These are phyloP conservation scores for Pyrus pyrifolia DNA, from an alignment of 306 rosid species.

Conservation along the genomic window DNA sequence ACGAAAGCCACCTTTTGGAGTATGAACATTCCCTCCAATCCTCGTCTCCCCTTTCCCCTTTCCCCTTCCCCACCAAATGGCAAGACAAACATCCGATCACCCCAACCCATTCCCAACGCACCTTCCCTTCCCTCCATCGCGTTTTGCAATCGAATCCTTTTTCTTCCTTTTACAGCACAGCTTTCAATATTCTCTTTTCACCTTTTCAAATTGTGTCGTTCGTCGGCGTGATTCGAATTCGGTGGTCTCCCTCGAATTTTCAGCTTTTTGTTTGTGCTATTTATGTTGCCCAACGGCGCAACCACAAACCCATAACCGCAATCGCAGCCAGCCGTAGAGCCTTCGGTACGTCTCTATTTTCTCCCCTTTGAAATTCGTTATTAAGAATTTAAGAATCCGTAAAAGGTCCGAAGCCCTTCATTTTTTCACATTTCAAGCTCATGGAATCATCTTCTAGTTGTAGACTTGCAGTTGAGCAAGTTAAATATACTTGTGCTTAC, in stretches of 20 bases:
- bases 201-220: not conserved
- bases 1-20: not conserved
- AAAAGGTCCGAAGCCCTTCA: not conserved
- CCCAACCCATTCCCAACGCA: not conserved
- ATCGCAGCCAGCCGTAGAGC: slow-evolving; percentile 2
- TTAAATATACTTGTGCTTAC: not conserved
- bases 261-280: not conserved
- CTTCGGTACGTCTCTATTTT: slow-evolving; percentile 2
- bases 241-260: slow-evolving; percentile 22
- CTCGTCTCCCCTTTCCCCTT: no score
- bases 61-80: not conserved
- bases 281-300: not conserved
- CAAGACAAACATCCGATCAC: not conserved
- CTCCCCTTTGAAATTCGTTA: not conserved
- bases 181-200: slow-evolving; percentile 4
- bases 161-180: not conserved
- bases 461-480: not conserved
- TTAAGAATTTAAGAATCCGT: no score
- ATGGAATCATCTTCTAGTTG: no score
- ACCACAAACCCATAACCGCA: not conserved
- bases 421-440: no score
- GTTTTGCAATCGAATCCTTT: not conserved
- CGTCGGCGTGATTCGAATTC: slow-evolving; percentile 11
- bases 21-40: not conserved
- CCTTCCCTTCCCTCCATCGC: not conserved